Base-by-base conservation (phyloP, 805 yeast genomes). In the Hanseniaspora nectarophila region DNA sequence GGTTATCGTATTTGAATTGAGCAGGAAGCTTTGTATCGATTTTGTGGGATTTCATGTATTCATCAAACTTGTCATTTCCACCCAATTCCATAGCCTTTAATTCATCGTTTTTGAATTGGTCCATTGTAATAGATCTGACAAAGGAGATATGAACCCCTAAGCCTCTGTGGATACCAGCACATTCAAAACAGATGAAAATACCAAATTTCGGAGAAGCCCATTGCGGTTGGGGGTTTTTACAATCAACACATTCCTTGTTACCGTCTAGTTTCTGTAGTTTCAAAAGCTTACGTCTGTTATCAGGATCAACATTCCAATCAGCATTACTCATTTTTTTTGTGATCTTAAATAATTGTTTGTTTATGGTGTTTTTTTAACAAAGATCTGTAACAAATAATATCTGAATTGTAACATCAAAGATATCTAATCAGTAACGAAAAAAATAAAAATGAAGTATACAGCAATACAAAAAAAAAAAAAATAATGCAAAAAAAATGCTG, bases 191-290 rank as follows among this genome's bases (percentile, higher is more conserved):
- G 63, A 92, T 90, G 68, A 89, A 92, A 55, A 92, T 85, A 55
- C 98, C 98, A 69, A 90, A 88, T 67, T 92, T 92, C 34, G 97
- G 97, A 13, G 96, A 87, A 1, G 97, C 97, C 98, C 98, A 92
- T 67, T 92, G 98, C 9, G 98, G 98, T 65, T 89, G 90, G 54
- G 95, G 95, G 1, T 97, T 95, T 35, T 72, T 74, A 68, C 98
- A 92, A 66, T 92, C 98, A 66, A 87, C 83, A 68, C 98, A 92
- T 66, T 78, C 81, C 70, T 83, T 87, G 72, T 88, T 87, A 13
- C 73, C 82, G 26, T 90, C 95, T 44, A 73, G 72, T 64, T 87
- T 87, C 63, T 90, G 97, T 55, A 90, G 70, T 40, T 80, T 80
- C 58, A 79, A 61, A 38, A 85, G 73, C 64, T 82, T 80, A 63